These are phyloP conservation scores for Fusarium pilosicola DNA, from an alignment of 2,329 filamentous ascomycete species.

Conservation along the genomic window DNA sequence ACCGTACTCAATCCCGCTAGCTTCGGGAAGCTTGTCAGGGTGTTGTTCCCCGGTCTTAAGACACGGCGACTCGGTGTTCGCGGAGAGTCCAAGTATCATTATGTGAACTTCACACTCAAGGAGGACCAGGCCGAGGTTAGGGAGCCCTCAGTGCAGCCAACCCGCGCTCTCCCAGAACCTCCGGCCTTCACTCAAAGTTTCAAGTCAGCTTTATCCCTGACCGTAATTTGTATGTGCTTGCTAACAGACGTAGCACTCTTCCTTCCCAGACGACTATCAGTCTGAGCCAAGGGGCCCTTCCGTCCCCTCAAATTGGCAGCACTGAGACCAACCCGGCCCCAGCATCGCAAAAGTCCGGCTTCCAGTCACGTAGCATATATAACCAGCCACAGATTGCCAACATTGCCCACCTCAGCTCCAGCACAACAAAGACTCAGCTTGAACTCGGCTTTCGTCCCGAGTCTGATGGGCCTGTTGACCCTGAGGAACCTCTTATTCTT, in stretches of 20 bases:
- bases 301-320: slow-evolving; percentile 45
- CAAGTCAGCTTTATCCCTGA: slow-evolving; percentile 54
- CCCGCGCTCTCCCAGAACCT: slow-evolving; percentile 61
- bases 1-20: slow-evolving; percentile 96
- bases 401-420: slow-evolving; percentile 68
- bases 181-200: slow-evolving; percentile 59
- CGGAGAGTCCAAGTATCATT: slow-evolving; percentile 98
- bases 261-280: slow-evolving; percentile 47
- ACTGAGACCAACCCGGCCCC: slow-evolving; percentile 31
- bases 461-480: slow-evolving; percentile 60
- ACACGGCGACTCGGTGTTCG: slow-evolving; percentile 91
- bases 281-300: slow-evolving; percentile 40
- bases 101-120: slow-evolving; percentile 73
- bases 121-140: slow-evolving; percentile 65
- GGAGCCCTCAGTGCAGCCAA: slow-evolving; percentile 57
- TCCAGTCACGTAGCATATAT: slow-evolving; percentile 61
- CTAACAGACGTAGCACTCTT: slow-evolving; percentile 48
- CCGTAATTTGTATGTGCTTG: neutral
- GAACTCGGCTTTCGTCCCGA: slow-evolving; percentile 70
- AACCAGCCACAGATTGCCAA: slow-evolving; percentile 66
- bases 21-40: slow-evolving; percentile 95
- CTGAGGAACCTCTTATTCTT: slow-evolving; percentile 79
- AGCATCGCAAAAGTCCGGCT: slow-evolving; percentile 20
- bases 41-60: slow-evolving; percentile 94
- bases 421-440: slow-evolving; percentile 66